Conservation (phyloP, 2,329 filamentous ascomycete genomes). For the Beauveria brongniartii region DNA sequence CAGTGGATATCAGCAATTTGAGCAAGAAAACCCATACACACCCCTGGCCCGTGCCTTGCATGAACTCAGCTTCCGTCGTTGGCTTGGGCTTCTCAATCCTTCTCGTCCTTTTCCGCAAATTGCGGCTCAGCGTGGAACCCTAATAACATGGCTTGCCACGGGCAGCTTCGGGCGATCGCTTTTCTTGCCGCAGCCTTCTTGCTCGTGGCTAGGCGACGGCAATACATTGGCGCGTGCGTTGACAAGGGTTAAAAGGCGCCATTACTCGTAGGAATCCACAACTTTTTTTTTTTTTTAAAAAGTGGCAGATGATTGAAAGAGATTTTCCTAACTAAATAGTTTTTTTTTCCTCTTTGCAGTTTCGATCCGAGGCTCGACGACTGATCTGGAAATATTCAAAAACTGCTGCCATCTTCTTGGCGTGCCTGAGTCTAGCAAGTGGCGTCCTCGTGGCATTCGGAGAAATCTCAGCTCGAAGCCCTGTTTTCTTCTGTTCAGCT, state of each 20-base stretch:
- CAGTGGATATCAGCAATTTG: background rate
- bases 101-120: background rate
- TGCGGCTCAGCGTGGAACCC: conserved; percentile 11
- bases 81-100: background rate
- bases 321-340: background rate
- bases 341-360: background rate
- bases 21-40: background rate
- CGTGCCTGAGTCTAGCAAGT: background rate
- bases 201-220: background rate
- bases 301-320: conserved; percentile 1
- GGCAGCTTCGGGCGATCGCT: conserved; percentile 10
- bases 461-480: background rate
- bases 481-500: background rate
- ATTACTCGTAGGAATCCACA: conserved; percentile 6
- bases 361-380: background rate
- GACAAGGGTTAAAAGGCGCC: background rate
- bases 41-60: conserved; percentile 4
- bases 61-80: background rate
- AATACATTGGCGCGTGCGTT: background rate
- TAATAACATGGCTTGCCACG: conserved; percentile 7
- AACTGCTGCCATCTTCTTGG: background rate
- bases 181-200: background rate
- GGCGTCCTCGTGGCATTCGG: background rate
- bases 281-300: background rate
- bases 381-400: background rate